A percentile compares a stretch with the other conserved stretches of the same genome.
phyloP scores from a whole-genome alignment of 441 rosid species.

The Kokia cookei region DNA sequence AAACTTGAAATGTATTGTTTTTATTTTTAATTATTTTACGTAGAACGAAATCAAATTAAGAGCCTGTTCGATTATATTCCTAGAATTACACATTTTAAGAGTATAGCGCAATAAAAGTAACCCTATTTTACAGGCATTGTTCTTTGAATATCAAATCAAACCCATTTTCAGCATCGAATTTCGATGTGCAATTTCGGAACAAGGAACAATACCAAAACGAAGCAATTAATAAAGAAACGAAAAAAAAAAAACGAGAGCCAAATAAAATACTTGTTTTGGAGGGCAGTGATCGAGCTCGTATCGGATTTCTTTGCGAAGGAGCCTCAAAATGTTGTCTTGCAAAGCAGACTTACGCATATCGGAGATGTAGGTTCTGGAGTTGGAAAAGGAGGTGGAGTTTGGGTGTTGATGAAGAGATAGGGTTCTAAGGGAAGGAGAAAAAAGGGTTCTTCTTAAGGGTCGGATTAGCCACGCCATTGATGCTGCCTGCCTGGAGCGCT shows the following conservation, averaged over 20 bases:
- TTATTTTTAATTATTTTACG: neutral
- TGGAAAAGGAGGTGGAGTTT: slow-evolving; percentile 6
- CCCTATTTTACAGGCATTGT: neutral
- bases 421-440: slow-evolving; percentile 12
- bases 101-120: neutral
- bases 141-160: too few species aligned
- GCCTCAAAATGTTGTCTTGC: slow-evolving; percentile 40
- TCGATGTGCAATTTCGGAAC: neutral
- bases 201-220: too few species aligned
- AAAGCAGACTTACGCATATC: slow-evolving; percentile 64
- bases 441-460: slow-evolving; percentile 26
- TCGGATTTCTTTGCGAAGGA: slow-evolving; percentile 47
- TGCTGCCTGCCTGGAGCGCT: neutral
- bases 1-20: neutral
- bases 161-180: neutral
- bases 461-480: slow-evolving; percentile 38
- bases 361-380: slow-evolving; percentile 38
- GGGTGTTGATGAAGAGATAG: slow-evolving; percentile 11
- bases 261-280: slow-evolving; percentile 35
- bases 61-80: neutral
- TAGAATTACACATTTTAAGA: neutral
- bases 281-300: slow-evolving; percentile 48
- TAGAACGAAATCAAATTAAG: neutral
- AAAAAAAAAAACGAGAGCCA: neutral
- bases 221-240: neutral